phyloP scores from a whole-genome alignment of 2,329 filamentous ascomycete genomes.

The Ophiosphaerella korrae region DNA sequence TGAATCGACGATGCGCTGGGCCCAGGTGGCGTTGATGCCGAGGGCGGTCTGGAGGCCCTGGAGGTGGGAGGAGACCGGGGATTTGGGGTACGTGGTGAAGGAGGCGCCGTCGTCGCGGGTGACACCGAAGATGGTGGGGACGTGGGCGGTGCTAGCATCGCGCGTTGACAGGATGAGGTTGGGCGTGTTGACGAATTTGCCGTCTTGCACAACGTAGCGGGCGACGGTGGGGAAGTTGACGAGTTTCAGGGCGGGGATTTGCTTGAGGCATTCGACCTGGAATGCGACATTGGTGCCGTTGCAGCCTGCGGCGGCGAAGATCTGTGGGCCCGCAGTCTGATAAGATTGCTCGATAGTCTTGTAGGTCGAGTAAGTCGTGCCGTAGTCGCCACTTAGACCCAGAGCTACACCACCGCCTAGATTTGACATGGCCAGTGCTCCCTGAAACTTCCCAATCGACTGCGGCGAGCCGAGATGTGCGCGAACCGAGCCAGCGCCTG shows the following conservation, averaged over 20 bases:
- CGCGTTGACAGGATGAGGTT: slow-evolving; percentile 52
- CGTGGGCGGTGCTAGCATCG: slow-evolving; percentile 54
- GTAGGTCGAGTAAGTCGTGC: slow-evolving; percentile 63
- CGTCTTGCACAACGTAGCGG: slow-evolving; percentile 64
- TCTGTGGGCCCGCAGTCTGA: slow-evolving; percentile 54
- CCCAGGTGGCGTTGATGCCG: slow-evolving; percentile 51
- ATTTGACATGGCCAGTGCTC: slow-evolving; percentile 58
- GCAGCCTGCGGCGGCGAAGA: slow-evolving; percentile 60
- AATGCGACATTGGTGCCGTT: slow-evolving; percentile 51
- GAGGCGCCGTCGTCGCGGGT: slow-evolving; percentile 62
- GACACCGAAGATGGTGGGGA: slow-evolving; percentile 63
- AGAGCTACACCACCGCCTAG: slow-evolving; percentile 62
- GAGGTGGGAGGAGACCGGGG: slow-evolving; percentile 48
- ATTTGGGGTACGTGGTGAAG: slow-evolving; percentile 56
- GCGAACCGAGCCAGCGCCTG: slow-evolving; percentile 62
- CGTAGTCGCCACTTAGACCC: slow-evolving; percentile 62
- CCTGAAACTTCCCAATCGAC: slow-evolving; percentile 55
- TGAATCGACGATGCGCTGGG: slow-evolving; percentile 41
- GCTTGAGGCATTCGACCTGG: slow-evolving; percentile 60
- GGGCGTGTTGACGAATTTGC: slow-evolving; percentile 59
- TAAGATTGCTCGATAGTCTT: slow-evolving; percentile 61
- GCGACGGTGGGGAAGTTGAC: slow-evolving; percentile 50
- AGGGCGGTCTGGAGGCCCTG: slow-evolving; percentile 54
- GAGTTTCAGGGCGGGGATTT: slow-evolving; percentile 52
- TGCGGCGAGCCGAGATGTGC: slow-evolving; percentile 59